A percentile compares a stretch with the other conserved stretches of the same genome.
phyloP scores from a whole-genome alignment of 805 yeast species.

The Wickerhamiella dianesei region DNA sequence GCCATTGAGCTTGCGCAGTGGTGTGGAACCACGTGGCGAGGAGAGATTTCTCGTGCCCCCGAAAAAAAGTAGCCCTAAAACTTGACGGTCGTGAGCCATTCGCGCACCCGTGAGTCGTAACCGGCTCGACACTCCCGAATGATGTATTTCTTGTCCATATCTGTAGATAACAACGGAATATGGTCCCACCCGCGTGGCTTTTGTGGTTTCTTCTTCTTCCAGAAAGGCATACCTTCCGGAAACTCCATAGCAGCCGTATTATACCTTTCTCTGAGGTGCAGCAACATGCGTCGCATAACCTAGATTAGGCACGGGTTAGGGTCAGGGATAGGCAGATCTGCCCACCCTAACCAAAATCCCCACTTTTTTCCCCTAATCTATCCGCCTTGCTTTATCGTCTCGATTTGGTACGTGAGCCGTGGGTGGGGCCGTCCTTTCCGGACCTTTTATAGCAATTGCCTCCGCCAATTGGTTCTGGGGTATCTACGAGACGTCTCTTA shows the following conservation, averaged over 20 bases:
- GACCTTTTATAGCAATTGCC: no score
- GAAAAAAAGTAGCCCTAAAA: background rate
- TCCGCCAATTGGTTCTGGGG: no score
- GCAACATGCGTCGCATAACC: background rate
- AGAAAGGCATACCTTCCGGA: no score
- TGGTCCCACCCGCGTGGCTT: background rate
- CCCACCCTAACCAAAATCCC: no score
- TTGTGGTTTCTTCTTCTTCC: background rate
- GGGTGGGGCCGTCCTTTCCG: no score
- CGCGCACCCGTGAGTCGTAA: background rate
- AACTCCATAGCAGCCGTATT: no score
- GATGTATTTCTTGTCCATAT: background rate
- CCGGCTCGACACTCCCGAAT: background rate
- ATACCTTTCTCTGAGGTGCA: background rate
- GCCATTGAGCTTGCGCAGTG: conserved; percentile 54
- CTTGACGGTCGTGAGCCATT: background rate
- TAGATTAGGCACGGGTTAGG: background rate
- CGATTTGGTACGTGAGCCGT: no score
- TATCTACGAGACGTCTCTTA: no score
- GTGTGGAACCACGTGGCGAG: conserved; percentile 58
- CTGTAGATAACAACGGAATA: background rate
- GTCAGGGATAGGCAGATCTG: background rate
- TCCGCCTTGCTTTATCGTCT: no score
- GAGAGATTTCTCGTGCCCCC: conserved; percentile 18
- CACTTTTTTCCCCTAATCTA: no score